phyloP scores from a whole-genome alignment of 2,329 filamentous ascomycete species.

The Diplodia corticola region DNA sequence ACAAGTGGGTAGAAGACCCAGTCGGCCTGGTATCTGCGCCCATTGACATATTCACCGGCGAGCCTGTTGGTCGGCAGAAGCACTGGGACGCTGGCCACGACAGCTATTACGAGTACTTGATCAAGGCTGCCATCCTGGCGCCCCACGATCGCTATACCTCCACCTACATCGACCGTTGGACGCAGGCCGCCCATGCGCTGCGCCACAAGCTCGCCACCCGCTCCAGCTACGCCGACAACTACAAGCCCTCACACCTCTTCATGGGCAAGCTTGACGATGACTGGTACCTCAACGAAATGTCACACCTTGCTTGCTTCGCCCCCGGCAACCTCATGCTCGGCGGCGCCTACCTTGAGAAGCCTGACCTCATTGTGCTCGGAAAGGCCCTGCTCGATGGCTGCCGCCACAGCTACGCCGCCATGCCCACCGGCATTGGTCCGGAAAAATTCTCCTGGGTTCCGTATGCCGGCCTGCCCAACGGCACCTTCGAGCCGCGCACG shows the following conservation, averaged over 20 bases:
- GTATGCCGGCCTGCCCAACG: slow-evolving; percentile 37
- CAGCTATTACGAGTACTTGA: slow-evolving; percentile 46
- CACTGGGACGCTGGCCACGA: slow-evolving; percentile 49
- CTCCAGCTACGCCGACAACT: slow-evolving; percentile 36
- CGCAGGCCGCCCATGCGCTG: slow-evolving; percentile 38
- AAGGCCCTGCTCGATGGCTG: slow-evolving; percentile 45
- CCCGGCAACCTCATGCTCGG: slow-evolving; percentile 44
- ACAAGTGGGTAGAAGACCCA: slow-evolving; percentile 42
- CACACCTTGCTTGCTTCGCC: slow-evolving; percentile 44
- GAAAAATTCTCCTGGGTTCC: slow-evolving; percentile 43
- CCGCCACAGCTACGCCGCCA: slow-evolving; percentile 40
- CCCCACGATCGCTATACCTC: slow-evolving; percentile 38
- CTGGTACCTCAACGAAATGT: slow-evolving; percentile 41
- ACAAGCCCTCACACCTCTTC: slow-evolving; percentile 43
- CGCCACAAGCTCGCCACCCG: slow-evolving; percentile 39
- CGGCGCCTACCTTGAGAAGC: slow-evolving; percentile 35
- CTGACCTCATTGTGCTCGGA: slow-evolving; percentile 38
- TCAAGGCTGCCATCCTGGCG: slow-evolving; percentile 44
- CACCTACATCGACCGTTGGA: slow-evolving; percentile 37
- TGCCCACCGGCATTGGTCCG: slow-evolving; percentile 42
- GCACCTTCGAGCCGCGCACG: slow-evolving; percentile 33
- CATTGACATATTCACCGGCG: slow-evolving; percentile 46
- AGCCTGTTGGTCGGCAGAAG: slow-evolving; percentile 40
- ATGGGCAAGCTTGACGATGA: slow-evolving; percentile 37
- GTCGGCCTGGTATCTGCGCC: slow-evolving; percentile 45